A percentile compares a stretch with the other conserved stretches of the same genome.
Evolutionary conservation across 2,329 filamentous ascomycete genomes (phyloP).

Genomic region (Microcyclospora pomicola): DNA sequence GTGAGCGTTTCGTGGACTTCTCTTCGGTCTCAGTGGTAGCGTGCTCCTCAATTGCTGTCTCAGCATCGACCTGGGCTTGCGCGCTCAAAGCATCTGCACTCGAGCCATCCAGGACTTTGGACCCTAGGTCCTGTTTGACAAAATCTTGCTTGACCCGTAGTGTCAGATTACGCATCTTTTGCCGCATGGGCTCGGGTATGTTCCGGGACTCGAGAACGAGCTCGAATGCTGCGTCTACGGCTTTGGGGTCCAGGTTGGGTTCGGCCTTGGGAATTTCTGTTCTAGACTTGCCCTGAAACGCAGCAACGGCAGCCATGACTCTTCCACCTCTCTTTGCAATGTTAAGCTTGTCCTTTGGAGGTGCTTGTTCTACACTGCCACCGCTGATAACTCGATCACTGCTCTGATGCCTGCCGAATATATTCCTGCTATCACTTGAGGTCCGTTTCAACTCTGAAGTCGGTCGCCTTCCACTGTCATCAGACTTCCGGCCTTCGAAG

Average conservation of each 20-base stretch:
- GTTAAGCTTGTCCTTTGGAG: constrained; percentile 17
- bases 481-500: constrained; percentile 14
- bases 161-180: constrained; percentile 85
- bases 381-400: constrained; percentile 24
- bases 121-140: constrained; percentile 64
- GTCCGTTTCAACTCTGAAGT: constrained; percentile 8
- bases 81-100: background rate
- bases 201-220: constrained; percentile 65
- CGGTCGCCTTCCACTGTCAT: constrained; percentile 10
- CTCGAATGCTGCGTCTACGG: constrained; percentile 50
- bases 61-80: constrained; percentile 7
- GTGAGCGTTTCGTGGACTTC: constrained; percentile 30
- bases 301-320: constrained; percentile 52
- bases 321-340: constrained; percentile 36
- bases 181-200: constrained; percentile 83
- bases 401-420: constrained; percentile 11
- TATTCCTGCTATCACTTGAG: constrained; percentile 10
- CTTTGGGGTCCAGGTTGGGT: constrained; percentile 36
- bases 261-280: constrained; percentile 27
- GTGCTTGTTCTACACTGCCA: constrained; percentile 20
- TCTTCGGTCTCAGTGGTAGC: constrained; percentile 7
- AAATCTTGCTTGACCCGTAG: constrained; percentile 91
- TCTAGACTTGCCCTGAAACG: constrained; percentile 42
- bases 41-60: constrained; percentile 1
- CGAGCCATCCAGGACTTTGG: constrained; percentile 40